Evolutionary conservation across 495 filamentous ascomycete genomes (phyloP), one percentile per base, ranked within the genome.

Genomic region (Aspergillus ostianus): DNA sequence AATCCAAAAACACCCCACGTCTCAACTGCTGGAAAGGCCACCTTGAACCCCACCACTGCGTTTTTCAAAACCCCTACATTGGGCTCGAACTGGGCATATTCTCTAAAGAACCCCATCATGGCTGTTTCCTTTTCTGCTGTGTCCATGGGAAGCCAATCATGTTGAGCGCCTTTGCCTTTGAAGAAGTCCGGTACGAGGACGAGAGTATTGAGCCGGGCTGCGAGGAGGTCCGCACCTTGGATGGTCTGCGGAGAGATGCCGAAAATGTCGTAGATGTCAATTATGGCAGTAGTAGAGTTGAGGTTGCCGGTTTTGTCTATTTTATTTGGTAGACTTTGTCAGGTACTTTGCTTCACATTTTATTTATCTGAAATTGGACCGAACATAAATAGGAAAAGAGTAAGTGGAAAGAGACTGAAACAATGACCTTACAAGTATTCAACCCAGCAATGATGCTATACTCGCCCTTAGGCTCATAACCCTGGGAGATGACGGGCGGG

Each of bases 381-480:
- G n/a, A n/a, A n/a, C n/a, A n/a, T n/a, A n/a, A n/a, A n/a, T n/a
- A n/a, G n/a, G n/a, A n/a, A 12, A 32, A 32, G 30, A 7, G 23
- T 2, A 26, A 26, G 23, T 26, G 30, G 41, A 29, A 30, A 32
- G 6, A 32, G 6, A 32, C 1, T 6, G 3, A 32, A 32, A 32
- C 6, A 1, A 6, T 32, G 6, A 8, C 70, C 77, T 62, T 65
- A 89, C 87, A 93, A 20, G 88, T 90, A 58, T 88, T 89, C 44
- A 89, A 68, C 20, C 84, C 87, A 17, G 79, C 85, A 58, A 90
- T 70, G 19, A 79, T 82, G 41, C 82, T 79, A 61, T 86, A 92
- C 36, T 74, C 70, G 59, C 90, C 90, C 67, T 90, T 87, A n/a
- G 79, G 67, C 9, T 67, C 71, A 70, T 92, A 92, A 13, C 79